phyloP scores from a whole-genome alignment of 2,329 filamentous ascomycete genomes.

The Daldinia sp. region DNA sequence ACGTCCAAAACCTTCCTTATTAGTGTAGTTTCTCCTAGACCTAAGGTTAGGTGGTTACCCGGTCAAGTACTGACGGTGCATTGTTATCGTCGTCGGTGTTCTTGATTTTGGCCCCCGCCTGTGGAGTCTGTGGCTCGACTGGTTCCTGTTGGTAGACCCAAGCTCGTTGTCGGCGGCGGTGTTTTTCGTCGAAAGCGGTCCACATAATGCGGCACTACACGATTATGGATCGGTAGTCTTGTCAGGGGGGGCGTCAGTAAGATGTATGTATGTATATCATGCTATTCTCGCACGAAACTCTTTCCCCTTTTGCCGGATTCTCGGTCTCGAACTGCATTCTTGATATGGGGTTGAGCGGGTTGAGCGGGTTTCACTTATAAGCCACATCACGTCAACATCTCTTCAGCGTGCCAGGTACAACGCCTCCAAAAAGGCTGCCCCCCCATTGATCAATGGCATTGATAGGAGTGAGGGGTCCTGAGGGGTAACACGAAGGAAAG shows the following conservation, averaged over 20 bases:
- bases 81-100: not conserved
- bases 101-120: constrained; percentile 14
- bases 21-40: not conserved
- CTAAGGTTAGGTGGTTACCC: not conserved
- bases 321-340: not conserved
- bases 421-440: not conserved
- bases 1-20: not conserved
- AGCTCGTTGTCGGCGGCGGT: constrained; percentile 9
- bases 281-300: not conserved
- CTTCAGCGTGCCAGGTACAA: constrained; percentile 11
- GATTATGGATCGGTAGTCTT: constrained; percentile 23
- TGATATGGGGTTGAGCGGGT: not conserved
- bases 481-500: constrained; percentile 21
- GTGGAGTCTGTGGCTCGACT: constrained; percentile 7
- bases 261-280: not conserved
- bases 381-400: constrained; percentile 26
- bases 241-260: constrained; percentile 6
- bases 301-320: not conserved
- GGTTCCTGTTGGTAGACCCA: constrained; percentile 6
- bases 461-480: constrained; percentile 20
- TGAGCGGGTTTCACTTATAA: constrained; percentile 24
- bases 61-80: not conserved
- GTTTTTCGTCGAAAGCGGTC: constrained; percentile 4
- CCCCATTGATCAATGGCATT: constrained; percentile 24
- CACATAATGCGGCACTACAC: constrained; percentile 18